Base-by-base conservation (phyloP, 2,329 filamentous ascomycete genomes). In the Dissoconium aciculare region DNA sequence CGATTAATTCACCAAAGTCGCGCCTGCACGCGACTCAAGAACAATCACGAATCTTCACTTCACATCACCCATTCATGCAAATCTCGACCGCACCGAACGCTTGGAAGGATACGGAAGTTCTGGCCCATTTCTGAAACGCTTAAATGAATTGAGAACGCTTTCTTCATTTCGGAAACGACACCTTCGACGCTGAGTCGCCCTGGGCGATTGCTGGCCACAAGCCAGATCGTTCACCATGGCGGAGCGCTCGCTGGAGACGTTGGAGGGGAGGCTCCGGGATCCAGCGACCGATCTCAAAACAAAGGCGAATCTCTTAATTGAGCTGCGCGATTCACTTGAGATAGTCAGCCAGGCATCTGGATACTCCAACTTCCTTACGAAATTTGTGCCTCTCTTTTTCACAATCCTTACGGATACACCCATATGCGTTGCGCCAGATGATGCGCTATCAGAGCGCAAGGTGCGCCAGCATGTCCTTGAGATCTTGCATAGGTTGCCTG, bases 381-480 rank as follows among this genome's bases (percentile, higher is more conserved):
- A 81, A 57, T 67, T 94, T 48, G 78, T 95, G 62, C 89, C 89
- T 23, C 72, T 92, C 17, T 89, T 95, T 59, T 71, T 89, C 52
- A 74, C 70, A 53, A 81, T 93, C 32, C 63, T 99, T 30, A 76
- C 78, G 50, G 82, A 83, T 32, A 75, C 78, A 49, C 85, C 84
- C 23, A 80, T 91, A 41, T 95, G 98, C 54, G 78, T 87, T 45
- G 93, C 81, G 54, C 82, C 77, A 48, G 95, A 98, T 53, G 78
- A 87, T 45, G 93, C 81, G 54, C 82, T 77, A 48, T 91, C 83
- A 2, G 89, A 98, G 52, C 89, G 95, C 67, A 91, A 84, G 71
- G 64, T 98, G 42, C 82, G 89, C 41, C 89, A 89, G 53, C 91
- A 80, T 53, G 71, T 92, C 28, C 76, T 99, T 44, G 91, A 98